Base-by-base conservation (phyloP, 306 rosid species). In the Comarum palustre region DNA sequence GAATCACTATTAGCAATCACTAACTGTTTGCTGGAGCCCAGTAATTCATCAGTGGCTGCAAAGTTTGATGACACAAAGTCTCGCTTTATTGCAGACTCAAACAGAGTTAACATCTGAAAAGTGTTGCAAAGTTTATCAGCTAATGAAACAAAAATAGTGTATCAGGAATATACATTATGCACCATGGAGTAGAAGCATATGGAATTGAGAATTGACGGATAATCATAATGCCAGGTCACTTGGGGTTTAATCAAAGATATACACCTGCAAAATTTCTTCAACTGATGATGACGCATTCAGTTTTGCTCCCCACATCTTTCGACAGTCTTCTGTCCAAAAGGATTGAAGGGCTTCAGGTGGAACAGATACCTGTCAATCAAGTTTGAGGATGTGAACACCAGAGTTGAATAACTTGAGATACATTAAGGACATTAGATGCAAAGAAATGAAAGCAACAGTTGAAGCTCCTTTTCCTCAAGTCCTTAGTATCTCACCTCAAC, bases 241-340 rank as follows among this genome's bases (percentile, higher is more conserved):
- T 42, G 25, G 29, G 29, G 27, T 52, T 52, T 25, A 46, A 58
- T 47, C 27, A 78, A 27, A 65, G 47, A 38, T 17, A 62, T 6
- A 36, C 66, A 94, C 99, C 97, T 95, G 88, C 66, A 91, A 73
- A 81, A 90, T 86, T 72, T 91, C 97, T 75, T 91, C 96, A 63
- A 73, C 70, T 11, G 97, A 81, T 42, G 87, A 85, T 77, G 96
- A 83, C 17, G 68, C 79, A 82, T 80, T 83, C 85, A 95, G 77
- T 80, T 84, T 95, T 77, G 72, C 73, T 57, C 90, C 96, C 99
- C 97, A 95, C 17, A 61, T 82, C 85, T 71, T 83, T 71, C 97
- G 86, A 59, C 48, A 38, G 47, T 90, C 96, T 75, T 79, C 79
- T 13, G 86, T 87, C 99, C 99, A 95, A 82, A 59, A 82, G 24